phyloP scores from a whole-genome alignment of 306 rosid species.

The Ormosia semicastrata region DNA sequence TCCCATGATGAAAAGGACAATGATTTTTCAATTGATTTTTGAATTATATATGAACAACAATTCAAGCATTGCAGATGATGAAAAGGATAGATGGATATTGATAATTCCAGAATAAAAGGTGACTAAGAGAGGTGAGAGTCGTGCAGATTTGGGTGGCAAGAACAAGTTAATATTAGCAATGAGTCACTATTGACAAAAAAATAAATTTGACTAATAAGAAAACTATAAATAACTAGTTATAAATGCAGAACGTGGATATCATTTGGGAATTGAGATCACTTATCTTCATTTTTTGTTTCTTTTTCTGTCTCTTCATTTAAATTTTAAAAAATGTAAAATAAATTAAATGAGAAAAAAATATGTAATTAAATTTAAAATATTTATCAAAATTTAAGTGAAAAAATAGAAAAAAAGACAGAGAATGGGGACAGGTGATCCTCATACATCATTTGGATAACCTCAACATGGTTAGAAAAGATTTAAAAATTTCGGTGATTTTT shows the following conservation, averaged over 20 bases:
- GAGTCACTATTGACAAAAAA: background rate
- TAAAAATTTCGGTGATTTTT: background rate
- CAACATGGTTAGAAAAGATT: background rate
- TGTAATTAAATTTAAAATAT: no score
- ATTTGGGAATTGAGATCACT: background rate
- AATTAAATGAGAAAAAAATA: no score
- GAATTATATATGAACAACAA: background rate
- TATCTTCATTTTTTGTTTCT: no score
- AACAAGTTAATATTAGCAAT: slow-evolving; percentile 21
- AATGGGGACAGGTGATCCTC: no score
- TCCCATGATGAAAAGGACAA: background rate
- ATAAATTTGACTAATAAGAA: slow-evolving; percentile 13
- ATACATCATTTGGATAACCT: background rate
- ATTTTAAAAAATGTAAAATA: no score
- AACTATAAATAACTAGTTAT: background rate
- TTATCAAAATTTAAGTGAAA: no score
- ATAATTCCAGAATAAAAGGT: background rate
- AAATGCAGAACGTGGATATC: background rate
- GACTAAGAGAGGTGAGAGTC: background rate
- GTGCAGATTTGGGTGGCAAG: slow-evolving; percentile 11
- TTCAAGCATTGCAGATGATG: slow-evolving; percentile 19
- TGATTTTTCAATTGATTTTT: background rate
- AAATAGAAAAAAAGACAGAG: no score
- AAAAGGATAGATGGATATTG: background rate
- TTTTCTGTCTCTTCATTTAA: no score